A percentile compares a stretch with the other conserved stretches of the same genome.
These are phyloP conservation scores for Leishmania turanica DNA, from an alignment of 208 protist species.

Conservation along the genomic window DNA sequence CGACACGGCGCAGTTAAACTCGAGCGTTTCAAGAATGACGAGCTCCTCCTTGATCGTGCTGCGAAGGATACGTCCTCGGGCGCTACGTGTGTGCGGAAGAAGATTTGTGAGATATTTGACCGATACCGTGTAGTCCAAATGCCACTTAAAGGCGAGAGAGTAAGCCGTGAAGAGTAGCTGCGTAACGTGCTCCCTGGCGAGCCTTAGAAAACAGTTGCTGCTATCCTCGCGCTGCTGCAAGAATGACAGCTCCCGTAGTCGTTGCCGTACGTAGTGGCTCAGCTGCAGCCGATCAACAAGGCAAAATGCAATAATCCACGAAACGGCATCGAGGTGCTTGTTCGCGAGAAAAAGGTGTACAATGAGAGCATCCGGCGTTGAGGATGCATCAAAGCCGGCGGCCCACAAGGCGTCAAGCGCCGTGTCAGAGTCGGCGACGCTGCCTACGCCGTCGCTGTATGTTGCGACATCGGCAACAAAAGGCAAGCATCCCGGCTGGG, in stretches of 20 bases:
- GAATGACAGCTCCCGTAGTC: constrained; percentile 23
- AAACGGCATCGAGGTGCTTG: constrained; percentile 48
- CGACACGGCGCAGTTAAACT: constrained; percentile 59
- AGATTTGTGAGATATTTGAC: constrained; percentile 55
- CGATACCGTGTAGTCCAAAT: constrained; percentile 67
- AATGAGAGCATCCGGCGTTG: constrained; percentile 49
- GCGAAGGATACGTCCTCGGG: constrained; percentile 18
- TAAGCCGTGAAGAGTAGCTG: constrained; percentile 68
- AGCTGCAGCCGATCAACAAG: constrained; percentile 74
- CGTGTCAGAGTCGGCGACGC: neutral
- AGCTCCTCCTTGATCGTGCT: constrained; percentile 34
- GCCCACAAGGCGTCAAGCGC: constrained; percentile 33
- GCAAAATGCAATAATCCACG: constrained; percentile 80
- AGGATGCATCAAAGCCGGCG: constrained; percentile 10
- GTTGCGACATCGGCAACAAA: constrained; percentile 20
- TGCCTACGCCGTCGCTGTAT: neutral
- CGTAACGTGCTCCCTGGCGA: constrained; percentile 12
- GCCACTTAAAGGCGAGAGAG: constrained; percentile 75
- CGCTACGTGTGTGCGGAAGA: constrained; percentile 38
- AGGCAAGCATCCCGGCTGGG: constrained; percentile 21
- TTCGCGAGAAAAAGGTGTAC: constrained; percentile 57
- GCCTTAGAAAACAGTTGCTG: neutral
- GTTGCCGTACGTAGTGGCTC: constrained; percentile 41
- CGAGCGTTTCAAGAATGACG: constrained; percentile 35
- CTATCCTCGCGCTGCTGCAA: constrained; percentile 7